Base-by-base conservation (phyloP, 441 rosid species). In the Omphalea diandra region DNA sequence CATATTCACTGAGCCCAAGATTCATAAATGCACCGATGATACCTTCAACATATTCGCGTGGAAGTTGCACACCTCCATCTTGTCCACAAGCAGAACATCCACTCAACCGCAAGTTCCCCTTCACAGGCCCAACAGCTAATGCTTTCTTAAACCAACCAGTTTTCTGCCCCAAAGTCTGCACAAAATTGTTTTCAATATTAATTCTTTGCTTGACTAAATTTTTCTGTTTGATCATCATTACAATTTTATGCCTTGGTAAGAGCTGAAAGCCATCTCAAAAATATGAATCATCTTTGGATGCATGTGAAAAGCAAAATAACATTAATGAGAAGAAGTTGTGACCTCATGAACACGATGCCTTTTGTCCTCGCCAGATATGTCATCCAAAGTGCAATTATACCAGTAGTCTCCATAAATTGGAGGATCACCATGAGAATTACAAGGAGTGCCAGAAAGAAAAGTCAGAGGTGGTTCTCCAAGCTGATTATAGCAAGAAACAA, bases 31-130 rank as follows among this genome's bases (percentile, higher is more conserved):
- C 46, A 59, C 68, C n/a, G 58, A 73, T 35, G 64, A 76, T 87
- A 93, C 99, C 98, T 84, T 91, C 99, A 17, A 96, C 88, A 63
- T 93, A 96, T 84, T 83, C 90, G 31, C 82, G 97, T 46, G 99
- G 98, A 81, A 96, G 97, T 77, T 89, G 99, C 52, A 96, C 99
- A 22, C 99, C 99, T 49, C 99, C 99, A 83, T 96, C 99, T 82
- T 96, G 99, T 33, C 98, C 99, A 76, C 99, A 96, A 0, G 99
- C 99, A 59, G 99, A 96, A 77, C 93, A 96, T 77, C 99, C 99
- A 84, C 99, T 96, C 71, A 96, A 81, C 59, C 93, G 89, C 83
- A 96, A 81, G 76, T 91, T 90, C 65, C 99, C 99, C 79, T 87
- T 96, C 65, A 96, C 99, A 72, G 99, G 97, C 82, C 93, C 99